These are phyloP conservation scores for Aspergillus cavernicola DNA, from an alignment of 495 filamentous ascomycete genomes.

Conservation along the genomic window DNA sequence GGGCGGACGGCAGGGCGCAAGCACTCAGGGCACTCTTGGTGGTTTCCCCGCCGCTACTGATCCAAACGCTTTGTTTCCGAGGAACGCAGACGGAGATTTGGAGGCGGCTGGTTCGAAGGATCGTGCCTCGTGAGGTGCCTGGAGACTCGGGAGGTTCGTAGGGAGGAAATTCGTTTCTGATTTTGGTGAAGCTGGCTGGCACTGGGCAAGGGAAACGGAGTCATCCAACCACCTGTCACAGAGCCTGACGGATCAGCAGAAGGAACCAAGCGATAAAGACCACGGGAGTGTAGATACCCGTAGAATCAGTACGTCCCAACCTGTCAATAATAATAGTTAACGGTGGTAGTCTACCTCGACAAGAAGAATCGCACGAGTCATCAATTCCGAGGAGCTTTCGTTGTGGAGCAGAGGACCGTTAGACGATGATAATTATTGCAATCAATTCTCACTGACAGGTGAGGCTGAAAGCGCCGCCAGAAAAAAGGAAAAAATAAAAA, in stretches of 20 bases:
- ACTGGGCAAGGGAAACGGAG: background rate
- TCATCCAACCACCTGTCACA: background rate
- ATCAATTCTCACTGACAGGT: conserved; percentile 3
- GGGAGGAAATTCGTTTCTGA: background rate
- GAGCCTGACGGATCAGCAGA: background rate
- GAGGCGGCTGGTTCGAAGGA: background rate
- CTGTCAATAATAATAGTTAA: background rate
- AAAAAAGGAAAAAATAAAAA: background rate
- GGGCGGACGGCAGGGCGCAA: conserved; percentile 9
- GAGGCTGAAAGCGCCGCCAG: conserved; percentile 4
- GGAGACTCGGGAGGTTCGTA: too few species aligned
- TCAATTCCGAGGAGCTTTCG: background rate
- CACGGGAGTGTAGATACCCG: too few species aligned
- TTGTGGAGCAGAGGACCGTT: background rate
- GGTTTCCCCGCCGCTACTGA: conserved; percentile 9
- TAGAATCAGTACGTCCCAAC: too few species aligned
- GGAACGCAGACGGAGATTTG: background rate
- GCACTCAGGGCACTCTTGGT: background rate
- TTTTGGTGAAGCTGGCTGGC: background rate
- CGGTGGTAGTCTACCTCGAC: background rate
- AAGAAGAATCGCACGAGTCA: background rate
- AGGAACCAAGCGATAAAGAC: background rate
- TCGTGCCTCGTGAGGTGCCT: background rate
- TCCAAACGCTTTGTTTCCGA: background rate
- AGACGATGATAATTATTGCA: background rate